These are phyloP conservation scores for Candida arabinofermentans DNA, from an alignment of 805 yeast species.

Conservation along the genomic window DNA sequence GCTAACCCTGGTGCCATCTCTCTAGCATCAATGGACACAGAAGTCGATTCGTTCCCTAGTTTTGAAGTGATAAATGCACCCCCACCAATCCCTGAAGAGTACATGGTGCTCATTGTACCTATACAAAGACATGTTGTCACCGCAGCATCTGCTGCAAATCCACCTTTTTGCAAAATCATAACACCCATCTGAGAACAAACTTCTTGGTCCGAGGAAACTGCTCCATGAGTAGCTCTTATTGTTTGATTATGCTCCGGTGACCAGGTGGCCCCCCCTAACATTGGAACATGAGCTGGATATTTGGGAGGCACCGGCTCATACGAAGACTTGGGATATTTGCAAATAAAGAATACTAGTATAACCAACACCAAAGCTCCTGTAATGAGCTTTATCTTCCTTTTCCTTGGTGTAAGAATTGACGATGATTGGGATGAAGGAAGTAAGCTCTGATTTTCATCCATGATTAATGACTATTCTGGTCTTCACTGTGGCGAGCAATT, in stretches of 20 bases:
- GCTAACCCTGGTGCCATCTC: conserved; percentile 78
- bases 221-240: conserved; percentile 44
- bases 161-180: conserved; percentile 48
- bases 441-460: too few species aligned
- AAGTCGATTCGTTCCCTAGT: conserved; percentile 37
- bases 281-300: conserved; percentile 29
- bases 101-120: conserved; percentile 77
- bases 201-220: conserved; percentile 65
- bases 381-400: background rate
- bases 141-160: conserved; percentile 93
- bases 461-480: too few species aligned
- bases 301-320: conserved; percentile 5
- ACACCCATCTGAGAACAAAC: conserved; percentile 62
- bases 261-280: conserved; percentile 37
- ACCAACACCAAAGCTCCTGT: background rate
- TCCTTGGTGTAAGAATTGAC: too few species aligned
- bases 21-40: conserved; percentile 74
- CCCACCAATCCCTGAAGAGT: conserved; percentile 94
- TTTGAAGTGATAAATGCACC: conserved; percentile 70
- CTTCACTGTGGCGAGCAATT: too few species aligned
- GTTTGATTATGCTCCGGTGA: conserved; percentile 37
- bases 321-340: background rate
- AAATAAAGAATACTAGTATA: background rate
- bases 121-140: conserved; percentile 85
- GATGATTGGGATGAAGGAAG: too few species aligned